Conservation (phyloP, 805 yeast species). For the Lipomyces japonicus region DNA sequence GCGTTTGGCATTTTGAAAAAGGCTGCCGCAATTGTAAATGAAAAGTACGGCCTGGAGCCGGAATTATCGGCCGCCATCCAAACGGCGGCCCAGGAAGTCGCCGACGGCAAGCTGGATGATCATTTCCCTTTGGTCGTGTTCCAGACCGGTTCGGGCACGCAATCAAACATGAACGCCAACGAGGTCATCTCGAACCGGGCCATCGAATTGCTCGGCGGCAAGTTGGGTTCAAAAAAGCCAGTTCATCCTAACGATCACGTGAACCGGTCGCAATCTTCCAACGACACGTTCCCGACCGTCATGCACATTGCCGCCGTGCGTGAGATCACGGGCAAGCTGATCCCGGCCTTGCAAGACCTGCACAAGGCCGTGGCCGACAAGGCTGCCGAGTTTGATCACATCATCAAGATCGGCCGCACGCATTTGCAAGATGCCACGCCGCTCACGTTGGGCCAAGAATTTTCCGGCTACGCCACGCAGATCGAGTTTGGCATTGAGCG, state of each 20-base stretch:
- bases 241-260: constrained; percentile 99
- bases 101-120: constrained; percentile 83
- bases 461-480: constrained; percentile 94
- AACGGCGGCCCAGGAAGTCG: constrained; percentile 92
- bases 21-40: constrained; percentile 90
- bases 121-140: constrained; percentile 98
- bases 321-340: constrained; percentile 68
- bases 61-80: constrained; percentile 79
- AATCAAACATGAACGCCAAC: constrained; percentile 97
- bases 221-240: constrained; percentile 83
- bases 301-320: constrained; percentile 99
- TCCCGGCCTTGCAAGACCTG: constrained; percentile 76
- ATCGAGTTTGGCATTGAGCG: constrained; percentile 84
- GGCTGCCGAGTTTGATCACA: constrained; percentile 76
- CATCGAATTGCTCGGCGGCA: constrained; percentile 91
- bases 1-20: constrained; percentile 94
- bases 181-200: constrained; percentile 99
- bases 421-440: constrained; percentile 99
- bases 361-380: constrained; percentile 75
- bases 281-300: constrained; percentile 98
- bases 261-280: constrained; percentile 97
- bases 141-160: constrained; percentile 99
- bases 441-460: constrained; percentile 95
- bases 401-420: constrained; percentile 98
- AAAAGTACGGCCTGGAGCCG: constrained; percentile 80